A percentile compares a stretch with the other conserved stretches of the same genome.
Evolutionary conservation across 2,329 filamentous ascomycete species (phyloP).

Genomic region (Talaromyces amestolkiae): DNA sequence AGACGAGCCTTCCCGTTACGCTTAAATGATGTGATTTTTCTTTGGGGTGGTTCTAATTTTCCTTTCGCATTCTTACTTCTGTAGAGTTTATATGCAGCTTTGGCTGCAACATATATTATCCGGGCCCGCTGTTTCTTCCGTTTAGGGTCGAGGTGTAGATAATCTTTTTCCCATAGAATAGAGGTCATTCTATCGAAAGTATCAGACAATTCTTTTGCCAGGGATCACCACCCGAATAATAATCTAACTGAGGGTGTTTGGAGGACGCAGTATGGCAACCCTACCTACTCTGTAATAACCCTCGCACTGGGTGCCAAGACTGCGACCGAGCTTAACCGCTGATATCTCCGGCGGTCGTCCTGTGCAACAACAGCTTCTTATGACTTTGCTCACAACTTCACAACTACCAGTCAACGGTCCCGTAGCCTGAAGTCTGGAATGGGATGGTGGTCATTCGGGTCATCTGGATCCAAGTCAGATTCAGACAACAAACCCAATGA

Average conservation of each 20-base stretch:
- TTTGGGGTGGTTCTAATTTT: slow-evolving; percentile 17
- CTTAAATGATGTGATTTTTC: slow-evolving; percentile 41
- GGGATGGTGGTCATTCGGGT: slow-evolving; percentile 49
- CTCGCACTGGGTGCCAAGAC: background rate
- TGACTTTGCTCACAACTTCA: background rate
- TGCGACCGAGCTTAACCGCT: background rate
- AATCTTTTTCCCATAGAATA: background rate
- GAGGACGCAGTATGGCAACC: background rate
- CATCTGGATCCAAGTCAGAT: slow-evolving; percentile 33
- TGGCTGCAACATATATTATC: background rate
- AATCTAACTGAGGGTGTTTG: background rate
- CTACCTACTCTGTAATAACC: background rate
- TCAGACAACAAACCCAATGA: slow-evolving; percentile 18
- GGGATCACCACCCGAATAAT: background rate
- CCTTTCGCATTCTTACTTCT: slow-evolving; percentile 18
- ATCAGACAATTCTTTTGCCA: background rate
- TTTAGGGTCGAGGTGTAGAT: background rate
- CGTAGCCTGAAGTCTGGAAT: slow-evolving; percentile 22
- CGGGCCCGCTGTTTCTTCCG: background rate
- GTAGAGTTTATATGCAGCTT: slow-evolving; percentile 1
- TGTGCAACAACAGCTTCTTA: background rate
- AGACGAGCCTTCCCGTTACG: slow-evolving; percentile 49
- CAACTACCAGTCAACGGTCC: background rate
- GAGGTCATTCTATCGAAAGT: background rate
- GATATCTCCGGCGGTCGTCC: background rate